A percentile compares a stretch with the other conserved stretches of the same genome.
phyloP scores from a whole-genome alignment of 768 basidiomycete genomes.

The Lactarius trivialis region DNA sequence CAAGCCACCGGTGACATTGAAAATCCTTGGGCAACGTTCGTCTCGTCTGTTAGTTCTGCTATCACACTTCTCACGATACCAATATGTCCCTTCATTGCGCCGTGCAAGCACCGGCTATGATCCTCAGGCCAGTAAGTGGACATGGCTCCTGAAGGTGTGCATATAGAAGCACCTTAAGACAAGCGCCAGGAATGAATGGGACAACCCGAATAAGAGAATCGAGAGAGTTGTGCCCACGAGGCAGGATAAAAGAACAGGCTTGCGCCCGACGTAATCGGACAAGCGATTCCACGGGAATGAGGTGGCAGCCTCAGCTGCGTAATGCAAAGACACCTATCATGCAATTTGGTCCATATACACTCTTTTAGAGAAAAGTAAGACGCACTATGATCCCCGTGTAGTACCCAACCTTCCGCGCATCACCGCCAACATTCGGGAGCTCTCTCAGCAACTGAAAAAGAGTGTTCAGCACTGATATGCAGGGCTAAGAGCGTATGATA shows the following conservation, averaged over 20 bases:
- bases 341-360: background rate
- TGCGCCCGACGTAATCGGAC: background rate
- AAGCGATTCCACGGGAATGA: background rate
- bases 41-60: background rate
- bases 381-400: background rate
- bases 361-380: background rate
- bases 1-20: background rate
- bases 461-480: background rate
- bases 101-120: background rate
- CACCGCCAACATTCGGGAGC: background rate
- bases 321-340: background rate
- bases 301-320: background rate
- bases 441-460: background rate
- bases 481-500: background rate
- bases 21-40: background rate
- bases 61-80: background rate
- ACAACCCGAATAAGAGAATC: background rate
- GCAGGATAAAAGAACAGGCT: background rate
- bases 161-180: background rate
- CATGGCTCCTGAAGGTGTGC: background rate
- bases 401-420: background rate
- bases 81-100: background rate
- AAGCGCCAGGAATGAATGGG: background rate
- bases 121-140: background rate
- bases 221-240: background rate